A percentile compares a stretch with the other conserved stretches of the same genome.
Evolutionary conservation across 2,329 filamentous ascomycete species (phyloP).

Genomic region (Cladosporium colombiae): DNA sequence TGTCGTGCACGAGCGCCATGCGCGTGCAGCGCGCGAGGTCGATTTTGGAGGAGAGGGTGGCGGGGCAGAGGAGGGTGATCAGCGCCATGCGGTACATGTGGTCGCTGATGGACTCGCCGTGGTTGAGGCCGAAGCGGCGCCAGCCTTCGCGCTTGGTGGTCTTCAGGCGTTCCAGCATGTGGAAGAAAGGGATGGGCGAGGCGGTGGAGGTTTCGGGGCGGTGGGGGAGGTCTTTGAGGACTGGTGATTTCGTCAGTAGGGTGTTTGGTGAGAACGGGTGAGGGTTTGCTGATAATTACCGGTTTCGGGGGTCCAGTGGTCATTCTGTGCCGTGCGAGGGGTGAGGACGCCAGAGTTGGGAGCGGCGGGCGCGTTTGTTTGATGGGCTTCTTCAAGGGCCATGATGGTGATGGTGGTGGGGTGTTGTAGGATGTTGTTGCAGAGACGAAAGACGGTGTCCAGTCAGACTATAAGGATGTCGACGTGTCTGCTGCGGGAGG

Average conservation of each 20-base stretch:
- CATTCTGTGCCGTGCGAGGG: conserved; percentile 22
- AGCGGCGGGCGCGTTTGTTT: conserved; percentile 24
- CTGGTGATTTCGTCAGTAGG: conserved; percentile 40
- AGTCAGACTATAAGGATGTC: neutral
- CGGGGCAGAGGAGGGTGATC: conserved; percentile 87
- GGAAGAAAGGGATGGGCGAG: conserved; percentile 89
- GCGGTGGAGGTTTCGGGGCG: conserved; percentile 61
- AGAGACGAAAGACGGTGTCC: neutral
- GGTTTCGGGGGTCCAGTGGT: conserved; percentile 48
- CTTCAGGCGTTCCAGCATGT: conserved; percentile 90
- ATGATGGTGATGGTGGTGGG: neutral
- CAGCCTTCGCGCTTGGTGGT: conserved; percentile 96
- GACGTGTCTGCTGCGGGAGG: neutral
- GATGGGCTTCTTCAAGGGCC: conserved; percentile 21
- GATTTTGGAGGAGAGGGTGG: conserved; percentile 68
- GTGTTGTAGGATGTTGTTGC: neutral
- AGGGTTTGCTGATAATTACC: conserved; percentile 41
- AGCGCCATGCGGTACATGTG: conserved; percentile 99
- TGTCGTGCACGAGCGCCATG: conserved; percentile 96
- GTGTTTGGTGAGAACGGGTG: too few species aligned
- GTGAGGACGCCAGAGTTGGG: conserved; percentile 20
- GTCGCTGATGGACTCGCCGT: conserved; percentile 88
- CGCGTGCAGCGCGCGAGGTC: conserved; percentile 83
- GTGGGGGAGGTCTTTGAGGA: conserved; percentile 63
- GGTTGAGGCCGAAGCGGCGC: conserved; percentile 77